Evolutionary conservation across 768 basidiomycete genomes (phyloP).

Genomic region (Strobilomyces dryophilus): DNA sequence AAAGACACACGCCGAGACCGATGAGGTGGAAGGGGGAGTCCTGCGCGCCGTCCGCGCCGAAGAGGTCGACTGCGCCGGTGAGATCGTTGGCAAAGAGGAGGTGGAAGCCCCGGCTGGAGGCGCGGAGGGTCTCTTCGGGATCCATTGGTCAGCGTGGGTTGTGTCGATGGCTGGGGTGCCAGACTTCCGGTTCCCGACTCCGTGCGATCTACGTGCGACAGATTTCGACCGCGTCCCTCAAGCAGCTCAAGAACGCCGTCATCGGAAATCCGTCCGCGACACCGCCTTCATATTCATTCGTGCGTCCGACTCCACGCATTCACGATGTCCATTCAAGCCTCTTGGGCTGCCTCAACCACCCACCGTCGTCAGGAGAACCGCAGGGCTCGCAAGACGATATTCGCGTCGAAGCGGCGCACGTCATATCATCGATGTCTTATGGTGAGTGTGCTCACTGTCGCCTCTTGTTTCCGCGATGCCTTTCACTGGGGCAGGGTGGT

Average conservation of each 20-base stretch:
- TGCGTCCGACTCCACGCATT: too few species aligned
- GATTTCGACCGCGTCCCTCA: too few species aligned
- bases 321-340: too few species aligned
- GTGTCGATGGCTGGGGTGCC: too few species aligned
- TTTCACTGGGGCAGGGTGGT: too few species aligned
- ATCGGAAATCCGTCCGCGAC: too few species aligned
- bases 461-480: too few species aligned
- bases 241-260: too few species aligned
- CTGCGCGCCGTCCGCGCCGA: conserved; percentile 27
- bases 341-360: conserved; percentile 51
- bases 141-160: conserved; percentile 17
- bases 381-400: conserved; percentile 46
- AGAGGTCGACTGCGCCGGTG: conserved; percentile 45
- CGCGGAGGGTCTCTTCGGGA: conserved; percentile 27
- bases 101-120: conserved; percentile 56
- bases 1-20: too few species aligned
- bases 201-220: too few species aligned
- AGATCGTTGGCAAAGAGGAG: conserved; percentile 67
- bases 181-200: too few species aligned
- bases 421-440: conserved; percentile 70
- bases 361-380: conserved; percentile 29
- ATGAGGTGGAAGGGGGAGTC: conserved; percentile 64
- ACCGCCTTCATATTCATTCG: too few species aligned
- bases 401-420: conserved; percentile 69
- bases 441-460: conserved; percentile 33